Evolutionary conservation across 2,329 filamentous ascomycete species (phyloP).

Genomic region (Ophiosphaerella herpotricha): DNA sequence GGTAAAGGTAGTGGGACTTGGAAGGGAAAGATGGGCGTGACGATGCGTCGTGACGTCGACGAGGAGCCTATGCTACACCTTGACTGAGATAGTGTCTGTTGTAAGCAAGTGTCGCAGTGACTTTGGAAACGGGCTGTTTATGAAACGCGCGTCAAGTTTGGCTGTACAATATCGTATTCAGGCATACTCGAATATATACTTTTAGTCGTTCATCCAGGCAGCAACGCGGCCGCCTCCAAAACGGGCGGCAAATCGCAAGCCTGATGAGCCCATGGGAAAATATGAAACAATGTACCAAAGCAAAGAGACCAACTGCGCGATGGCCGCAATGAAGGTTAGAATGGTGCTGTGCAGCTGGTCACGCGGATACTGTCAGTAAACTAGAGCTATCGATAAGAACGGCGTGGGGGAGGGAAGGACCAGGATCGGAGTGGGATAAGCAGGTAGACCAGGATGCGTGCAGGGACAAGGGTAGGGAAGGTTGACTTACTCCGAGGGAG

Average conservation of each 20-base stretch:
- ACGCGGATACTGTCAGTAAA: conserved; percentile 45
- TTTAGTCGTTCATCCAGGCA: conserved; percentile 81
- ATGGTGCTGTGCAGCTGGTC: conserved; percentile 72
- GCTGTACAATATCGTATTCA: conserved; percentile 14
- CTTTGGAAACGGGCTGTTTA: not conserved
- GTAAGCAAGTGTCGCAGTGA: conserved; percentile 14
- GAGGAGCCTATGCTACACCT: conserved; percentile 7
- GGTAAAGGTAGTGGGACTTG: conserved; percentile 15
- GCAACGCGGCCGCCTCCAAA: conserved; percentile 85
- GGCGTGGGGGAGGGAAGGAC: conserved; percentile 23
- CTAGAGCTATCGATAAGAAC: conserved; percentile 39
- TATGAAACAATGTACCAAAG: conserved; percentile 96
- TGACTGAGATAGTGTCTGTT: conserved; percentile 12
- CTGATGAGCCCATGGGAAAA: conserved; percentile 93
- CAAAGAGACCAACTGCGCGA: conserved; percentile 81
- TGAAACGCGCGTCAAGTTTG: conserved; percentile 31
- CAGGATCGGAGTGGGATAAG: conserved; percentile 31
- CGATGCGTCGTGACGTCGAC: conserved; percentile 25
- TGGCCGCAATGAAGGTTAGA: conserved; percentile 81
- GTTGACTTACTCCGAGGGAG: conserved; percentile 78
- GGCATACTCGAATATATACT: too few species aligned
- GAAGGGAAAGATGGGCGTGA: conserved; percentile 26
- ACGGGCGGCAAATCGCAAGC: conserved; percentile 81
- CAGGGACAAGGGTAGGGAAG: conserved; percentile 15
- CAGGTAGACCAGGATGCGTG: conserved; percentile 24